A percentile compares a stretch with the other conserved stretches of the same genome.
These are phyloP conservation scores for Coprinellus micaceus DNA, from an alignment of 768 basidiomycete species.

Conservation along the genomic window DNA sequence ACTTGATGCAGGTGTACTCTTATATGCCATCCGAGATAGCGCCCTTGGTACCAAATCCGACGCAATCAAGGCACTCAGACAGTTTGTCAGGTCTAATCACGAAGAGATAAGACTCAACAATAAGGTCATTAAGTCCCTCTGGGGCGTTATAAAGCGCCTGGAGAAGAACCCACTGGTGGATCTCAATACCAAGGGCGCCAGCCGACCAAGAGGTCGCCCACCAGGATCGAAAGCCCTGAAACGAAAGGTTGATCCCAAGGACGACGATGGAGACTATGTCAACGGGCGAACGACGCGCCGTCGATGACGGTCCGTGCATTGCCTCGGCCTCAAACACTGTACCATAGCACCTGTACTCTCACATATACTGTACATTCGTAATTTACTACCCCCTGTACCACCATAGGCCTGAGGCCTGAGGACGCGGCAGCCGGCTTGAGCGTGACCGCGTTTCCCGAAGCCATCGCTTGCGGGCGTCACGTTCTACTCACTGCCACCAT, in stretches of 20 bases:
- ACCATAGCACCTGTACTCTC: no score
- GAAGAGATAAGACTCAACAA: conserved; percentile 64
- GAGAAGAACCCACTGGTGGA: neutral
- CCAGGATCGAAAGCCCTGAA: neutral
- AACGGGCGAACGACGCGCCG: no score
- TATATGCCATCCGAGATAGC: conserved; percentile 51
- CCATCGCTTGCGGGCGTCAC: no score
- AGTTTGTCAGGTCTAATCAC: conserved; percentile 49
- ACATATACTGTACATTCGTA: no score
- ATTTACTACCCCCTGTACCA: no score
- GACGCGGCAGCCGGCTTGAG: no score
- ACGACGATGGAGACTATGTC: neutral
- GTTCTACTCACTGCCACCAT: no score
- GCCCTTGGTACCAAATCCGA: conserved; percentile 41
- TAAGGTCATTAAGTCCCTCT: conserved; percentile 50
- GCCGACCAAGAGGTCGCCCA: neutral
- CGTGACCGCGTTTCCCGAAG: no score
- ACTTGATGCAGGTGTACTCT: conserved; percentile 53
- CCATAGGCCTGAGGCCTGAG: no score
- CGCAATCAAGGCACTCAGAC: conserved; percentile 57
- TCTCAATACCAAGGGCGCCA: neutral
- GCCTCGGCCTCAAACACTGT: no score
- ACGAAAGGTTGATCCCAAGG: neutral
- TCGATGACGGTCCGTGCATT: no score
- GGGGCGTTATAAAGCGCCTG: conserved; percentile 28